phyloP scores from a whole-genome alignment of 2,329 filamentous ascomycete genomes.

The Ceratocystiopsis minuta region DNA sequence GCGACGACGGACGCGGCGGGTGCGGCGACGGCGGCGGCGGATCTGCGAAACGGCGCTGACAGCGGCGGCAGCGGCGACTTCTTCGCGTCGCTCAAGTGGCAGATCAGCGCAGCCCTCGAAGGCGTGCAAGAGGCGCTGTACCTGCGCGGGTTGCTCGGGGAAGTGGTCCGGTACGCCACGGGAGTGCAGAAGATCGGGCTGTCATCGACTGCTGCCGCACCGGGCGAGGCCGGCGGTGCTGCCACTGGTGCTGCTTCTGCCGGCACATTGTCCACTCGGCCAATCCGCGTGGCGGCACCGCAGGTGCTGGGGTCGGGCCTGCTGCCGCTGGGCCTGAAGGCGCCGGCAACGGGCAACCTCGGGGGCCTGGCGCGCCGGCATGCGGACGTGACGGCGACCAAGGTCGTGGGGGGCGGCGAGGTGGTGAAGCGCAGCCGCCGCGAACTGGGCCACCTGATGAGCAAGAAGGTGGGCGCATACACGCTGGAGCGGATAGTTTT shows the following conservation, averaged over 20 bases:
- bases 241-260: slow-evolving; percentile 23
- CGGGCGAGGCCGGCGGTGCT: background rate
- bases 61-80: slow-evolving; percentile 30
- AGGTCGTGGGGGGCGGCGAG: slow-evolving; percentile 53
- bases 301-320: slow-evolving; percentile 17
- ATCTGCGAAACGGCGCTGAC: slow-evolving; percentile 18
- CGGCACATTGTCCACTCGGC: too few species aligned
- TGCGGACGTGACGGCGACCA: slow-evolving; percentile 22
- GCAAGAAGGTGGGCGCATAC: slow-evolving; percentile 66
- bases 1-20: slow-evolving; percentile 18
- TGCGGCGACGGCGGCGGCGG: background rate
- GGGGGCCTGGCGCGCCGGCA: background rate
- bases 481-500: slow-evolving; percentile 61
- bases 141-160: slow-evolving; percentile 44
- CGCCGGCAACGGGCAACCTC: slow-evolving; percentile 9
- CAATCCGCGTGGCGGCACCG: slow-evolving; percentile 23
- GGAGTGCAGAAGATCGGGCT: slow-evolving; percentile 17
- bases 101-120: slow-evolving; percentile 53
- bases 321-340: slow-evolving; percentile 58
- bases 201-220: slow-evolving; percentile 54
- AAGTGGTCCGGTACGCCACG: slow-evolving; percentile 43
- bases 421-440: slow-evolving; percentile 48
- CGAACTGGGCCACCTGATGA: slow-evolving; percentile 61
- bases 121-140: slow-evolving; percentile 51
- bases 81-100: slow-evolving; percentile 44